Conservation (phyloP, 345 rosid genomes). For the Dipteronia dyeriana region DNA sequence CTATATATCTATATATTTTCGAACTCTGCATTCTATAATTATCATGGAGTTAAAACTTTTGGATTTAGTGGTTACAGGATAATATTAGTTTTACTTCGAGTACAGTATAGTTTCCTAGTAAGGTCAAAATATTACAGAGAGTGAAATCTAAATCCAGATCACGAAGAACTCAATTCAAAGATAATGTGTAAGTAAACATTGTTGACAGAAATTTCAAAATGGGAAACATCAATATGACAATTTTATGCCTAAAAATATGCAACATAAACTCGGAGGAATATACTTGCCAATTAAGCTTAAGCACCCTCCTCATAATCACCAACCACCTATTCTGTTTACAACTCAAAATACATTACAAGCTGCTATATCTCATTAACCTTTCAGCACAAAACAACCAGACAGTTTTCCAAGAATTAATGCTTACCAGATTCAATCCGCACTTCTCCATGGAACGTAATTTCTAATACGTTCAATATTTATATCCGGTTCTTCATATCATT, state of each 20-base stretch:
- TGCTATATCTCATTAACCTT: conserved; percentile 6
- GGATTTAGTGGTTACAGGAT: too few relatives aligned
- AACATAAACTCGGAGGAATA: conserved; percentile 19
- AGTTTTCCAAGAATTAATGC: conserved; percentile 8
- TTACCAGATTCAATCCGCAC: conserved; percentile 8
- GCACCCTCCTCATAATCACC: conserved; percentile 11
- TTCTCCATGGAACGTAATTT: not conserved
- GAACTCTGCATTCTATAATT: too few relatives aligned
- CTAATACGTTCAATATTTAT: not conserved
- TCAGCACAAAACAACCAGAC: conserved; percentile 13
- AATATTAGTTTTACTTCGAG: too few relatives aligned
- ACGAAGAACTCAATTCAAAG: not conserved
- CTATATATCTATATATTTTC: too few relatives aligned
- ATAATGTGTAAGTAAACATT: not conserved
- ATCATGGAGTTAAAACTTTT: too few relatives aligned
- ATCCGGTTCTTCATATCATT: not conserved
- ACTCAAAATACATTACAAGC: conserved; percentile 17
- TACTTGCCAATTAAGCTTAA: not conserved
- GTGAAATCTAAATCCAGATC: too few relatives aligned
- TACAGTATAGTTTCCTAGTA: too few relatives aligned
- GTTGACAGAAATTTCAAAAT: conserved; percentile 15
- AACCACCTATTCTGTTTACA: conserved; percentile 8
- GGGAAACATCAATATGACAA: conserved; percentile 20
- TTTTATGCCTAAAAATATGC: conserved; percentile 18
- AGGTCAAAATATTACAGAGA: too few relatives aligned